Evolutionary conservation across 176 grass and related monocot species (phyloP).

Genomic region (Oryza officinalis): DNA sequence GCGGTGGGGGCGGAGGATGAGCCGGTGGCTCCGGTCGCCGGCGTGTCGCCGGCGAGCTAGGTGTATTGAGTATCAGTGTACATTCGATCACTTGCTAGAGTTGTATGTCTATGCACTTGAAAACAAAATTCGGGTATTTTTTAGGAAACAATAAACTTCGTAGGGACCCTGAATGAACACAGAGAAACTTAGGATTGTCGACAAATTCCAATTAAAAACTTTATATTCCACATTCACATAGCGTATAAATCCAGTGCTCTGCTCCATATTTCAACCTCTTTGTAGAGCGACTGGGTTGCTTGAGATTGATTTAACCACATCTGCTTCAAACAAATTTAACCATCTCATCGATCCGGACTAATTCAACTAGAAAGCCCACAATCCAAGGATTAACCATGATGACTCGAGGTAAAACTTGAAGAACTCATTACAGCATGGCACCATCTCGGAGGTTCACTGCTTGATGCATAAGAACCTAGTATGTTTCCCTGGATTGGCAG

Average conservation of each 20-base stretch:
- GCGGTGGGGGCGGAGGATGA: constrained; percentile 21
- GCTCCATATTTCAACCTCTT: neutral
- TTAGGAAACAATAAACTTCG: neutral
- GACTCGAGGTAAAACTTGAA: too few relatives aligned
- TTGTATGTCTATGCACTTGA: neutral
- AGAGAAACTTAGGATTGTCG: too few relatives aligned
- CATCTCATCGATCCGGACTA: neutral
- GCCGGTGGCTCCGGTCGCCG: neutral
- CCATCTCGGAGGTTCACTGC: too few relatives aligned
- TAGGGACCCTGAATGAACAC: neutral
- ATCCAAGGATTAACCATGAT: too few relatives aligned
- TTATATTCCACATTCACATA: too few relatives aligned
- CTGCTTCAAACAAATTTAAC: neutral
- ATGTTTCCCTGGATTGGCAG: too few relatives aligned
- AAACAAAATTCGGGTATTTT: neutral
- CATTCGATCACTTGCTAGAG: neutral
- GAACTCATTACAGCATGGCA: too few relatives aligned
- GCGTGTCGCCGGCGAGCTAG: neutral
- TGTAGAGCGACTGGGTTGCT: neutral
- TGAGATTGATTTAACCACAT: neutral
- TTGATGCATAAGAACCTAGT: too few relatives aligned
- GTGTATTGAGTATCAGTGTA: neutral
- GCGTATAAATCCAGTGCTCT: neutral
- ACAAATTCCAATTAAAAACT: too few relatives aligned
- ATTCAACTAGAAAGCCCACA: neutral